phyloP scores from a whole-genome alignment of 371 early-diverging fungal species.

The Apophysomyces ossiformis region DNA sequence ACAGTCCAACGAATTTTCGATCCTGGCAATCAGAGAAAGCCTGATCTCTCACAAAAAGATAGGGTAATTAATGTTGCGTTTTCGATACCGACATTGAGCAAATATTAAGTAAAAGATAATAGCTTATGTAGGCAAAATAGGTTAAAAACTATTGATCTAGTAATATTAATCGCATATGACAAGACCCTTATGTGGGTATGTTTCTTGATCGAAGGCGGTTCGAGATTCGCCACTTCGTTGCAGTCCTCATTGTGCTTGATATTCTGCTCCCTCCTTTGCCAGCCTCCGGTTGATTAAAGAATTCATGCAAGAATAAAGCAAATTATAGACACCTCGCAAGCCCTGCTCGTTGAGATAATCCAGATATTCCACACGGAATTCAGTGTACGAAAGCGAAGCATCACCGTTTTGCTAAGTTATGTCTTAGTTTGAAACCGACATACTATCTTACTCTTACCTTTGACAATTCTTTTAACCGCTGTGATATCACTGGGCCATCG shows the following conservation, averaged over 20 bases:
- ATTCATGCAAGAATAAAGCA: conserved; percentile 52
- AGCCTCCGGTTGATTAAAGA: conserved; percentile 32
- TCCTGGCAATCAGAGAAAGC: no score
- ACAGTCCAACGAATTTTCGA: no score
- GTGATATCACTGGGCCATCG: conserved; percentile 31
- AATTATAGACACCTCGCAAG: conserved; percentile 49
- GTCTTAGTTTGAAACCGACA: not conserved
- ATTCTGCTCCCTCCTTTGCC: not conserved
- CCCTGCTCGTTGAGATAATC: conserved; percentile 48
- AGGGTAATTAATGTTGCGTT: no score
- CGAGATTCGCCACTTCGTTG: not conserved
- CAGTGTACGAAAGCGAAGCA: conserved; percentile 39
- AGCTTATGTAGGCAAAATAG: no score
- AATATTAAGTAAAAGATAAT: no score
- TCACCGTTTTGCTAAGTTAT: conserved; percentile 39
- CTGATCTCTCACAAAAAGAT: no score
- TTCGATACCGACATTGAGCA: no score
- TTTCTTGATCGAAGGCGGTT: not conserved
- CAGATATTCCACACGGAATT: conserved; percentile 55
- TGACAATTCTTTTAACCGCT: conserved; percentile 21
- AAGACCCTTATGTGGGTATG: no score
- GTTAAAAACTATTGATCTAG: no score
- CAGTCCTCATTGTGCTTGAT: not conserved
- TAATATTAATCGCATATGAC: no score
- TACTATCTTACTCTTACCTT: conserved; percentile 37